A percentile compares a stretch with the other conserved stretches of the same genome.
Evolutionary conservation across 1,284 basidiomycete genomes (phyloP).

Genomic region (Amylostereum chailletii): DNA sequence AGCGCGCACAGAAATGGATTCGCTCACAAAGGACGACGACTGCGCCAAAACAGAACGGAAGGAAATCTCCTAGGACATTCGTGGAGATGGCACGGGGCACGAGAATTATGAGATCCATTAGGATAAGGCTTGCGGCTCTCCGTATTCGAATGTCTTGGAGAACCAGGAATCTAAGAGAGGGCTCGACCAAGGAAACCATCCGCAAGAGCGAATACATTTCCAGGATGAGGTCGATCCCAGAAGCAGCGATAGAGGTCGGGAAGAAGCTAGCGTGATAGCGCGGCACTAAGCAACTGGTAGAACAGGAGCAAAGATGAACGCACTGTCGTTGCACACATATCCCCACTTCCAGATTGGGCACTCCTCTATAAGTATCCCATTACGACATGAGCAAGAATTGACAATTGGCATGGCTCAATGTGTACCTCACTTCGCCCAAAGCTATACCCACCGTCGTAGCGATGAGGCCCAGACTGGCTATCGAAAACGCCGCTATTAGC

Average conservation of each 20-base stretch:
- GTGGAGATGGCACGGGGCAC: conserved; percentile 31
- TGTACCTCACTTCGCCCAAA: neutral
- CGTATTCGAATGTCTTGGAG: conserved; percentile 24
- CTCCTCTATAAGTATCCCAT: neutral
- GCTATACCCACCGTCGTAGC: too few relatives aligned
- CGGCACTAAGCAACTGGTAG: neutral
- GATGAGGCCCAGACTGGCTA: neutral
- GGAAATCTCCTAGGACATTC: conserved; percentile 32
- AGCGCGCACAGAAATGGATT: neutral
- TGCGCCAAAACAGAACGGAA: conserved; percentile 40
- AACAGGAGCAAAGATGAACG: neutral
- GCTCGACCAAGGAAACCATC: conserved; percentile 23
- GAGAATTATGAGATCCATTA: conserved; percentile 37
- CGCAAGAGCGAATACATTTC: conserved; percentile 35
- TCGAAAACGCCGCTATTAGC: neutral
- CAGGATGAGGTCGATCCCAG: conserved; percentile 30
- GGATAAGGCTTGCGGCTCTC: conserved; percentile 30
- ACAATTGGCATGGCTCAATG: neutral
- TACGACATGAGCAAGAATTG: too few relatives aligned
- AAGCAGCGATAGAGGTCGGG: conserved; percentile 32
- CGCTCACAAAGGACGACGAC: conserved; percentile 33
- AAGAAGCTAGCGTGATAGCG: conserved; percentile 26
- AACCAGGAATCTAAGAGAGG: conserved; percentile 15
- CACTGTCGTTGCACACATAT: neutral
- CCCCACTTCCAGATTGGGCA: neutral